Percentiles rank a stretch among this genome's conserved stretches.
phyloP scores from a whole-genome alignment of 1,139 yeast genomes.

The Debaryomyces nepalensis region DNA sequence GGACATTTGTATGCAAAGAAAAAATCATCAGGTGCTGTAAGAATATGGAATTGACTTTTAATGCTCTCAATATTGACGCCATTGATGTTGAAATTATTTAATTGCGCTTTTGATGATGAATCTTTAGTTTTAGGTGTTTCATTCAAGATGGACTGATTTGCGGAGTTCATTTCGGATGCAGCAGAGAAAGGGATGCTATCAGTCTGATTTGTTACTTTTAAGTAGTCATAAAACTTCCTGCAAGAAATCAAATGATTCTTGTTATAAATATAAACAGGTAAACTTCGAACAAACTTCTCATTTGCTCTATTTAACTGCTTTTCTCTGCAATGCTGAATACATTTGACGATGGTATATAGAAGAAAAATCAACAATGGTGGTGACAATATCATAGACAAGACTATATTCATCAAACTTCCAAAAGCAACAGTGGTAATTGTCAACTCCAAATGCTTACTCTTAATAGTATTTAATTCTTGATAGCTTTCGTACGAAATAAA shows the following conservation, averaged over 20 bases:
- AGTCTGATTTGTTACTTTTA: conserved; percentile 29
- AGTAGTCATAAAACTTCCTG: conserved; percentile 33
- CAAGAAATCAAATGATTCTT: conserved; percentile 39
- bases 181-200: conserved; percentile 13
- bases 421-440: conserved; percentile 39
- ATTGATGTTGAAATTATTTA: conserved; percentile 32
- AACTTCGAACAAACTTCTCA: conserved; percentile 38
- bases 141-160: conserved; percentile 15
- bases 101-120: conserved; percentile 26
- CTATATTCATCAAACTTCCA: conserved; percentile 46
- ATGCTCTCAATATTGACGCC: conserved; percentile 36
- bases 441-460: conserved; percentile 20
- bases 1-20: conserved; percentile 50
- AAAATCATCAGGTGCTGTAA: conserved; percentile 42
- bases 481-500: conserved; percentile 47
- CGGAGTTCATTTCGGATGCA: conserved; percentile 14
- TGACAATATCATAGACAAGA: conserved; percentile 47
- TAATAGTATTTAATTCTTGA: conserved; percentile 17
- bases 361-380: conserved; percentile 48
- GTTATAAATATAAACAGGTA: conserved; percentile 47
- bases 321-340: conserved; percentile 35
- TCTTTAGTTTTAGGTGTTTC: conserved; percentile 21
- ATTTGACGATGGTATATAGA: conserved; percentile 38
- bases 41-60: conserved; percentile 26
- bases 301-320: conserved; percentile 36